Evolutionary conservation across 805 yeast species (phyloP).

Genomic region (Suhomyces canberraensis): DNA sequence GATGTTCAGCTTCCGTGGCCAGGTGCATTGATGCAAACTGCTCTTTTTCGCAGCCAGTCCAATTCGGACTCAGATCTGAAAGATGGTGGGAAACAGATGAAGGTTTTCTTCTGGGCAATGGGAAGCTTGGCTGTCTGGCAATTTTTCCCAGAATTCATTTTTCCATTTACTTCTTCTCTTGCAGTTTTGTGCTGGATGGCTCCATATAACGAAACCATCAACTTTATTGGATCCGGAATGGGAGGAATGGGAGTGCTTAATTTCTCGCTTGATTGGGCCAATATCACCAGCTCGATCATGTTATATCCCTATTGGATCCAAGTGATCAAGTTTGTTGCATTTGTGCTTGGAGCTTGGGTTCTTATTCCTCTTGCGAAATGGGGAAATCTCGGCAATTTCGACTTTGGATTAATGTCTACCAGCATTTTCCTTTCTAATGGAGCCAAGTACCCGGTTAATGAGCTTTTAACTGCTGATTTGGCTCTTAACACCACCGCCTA

Average conservation of each 20-base stretch:
- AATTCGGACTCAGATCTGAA: constrained; percentile 15
- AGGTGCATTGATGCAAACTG: constrained; percentile 51
- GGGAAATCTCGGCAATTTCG: constrained; percentile 28
- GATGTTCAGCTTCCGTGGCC: constrained; percentile 51
- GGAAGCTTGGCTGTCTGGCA: constrained; percentile 42
- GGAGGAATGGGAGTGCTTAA: constrained; percentile 53
- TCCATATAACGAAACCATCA: constrained; percentile 37
- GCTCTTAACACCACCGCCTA: constrained; percentile 46
- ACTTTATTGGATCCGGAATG: constrained; percentile 50
- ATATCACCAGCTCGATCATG: constrained; percentile 49
- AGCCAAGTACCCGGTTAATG: constrained; percentile 37
- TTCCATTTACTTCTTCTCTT: constrained; percentile 48
- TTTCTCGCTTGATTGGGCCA: constrained; percentile 51
- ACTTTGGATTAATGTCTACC: constrained; percentile 48
- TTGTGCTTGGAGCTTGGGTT: constrained; percentile 47
- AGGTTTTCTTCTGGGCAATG: constrained; percentile 35
- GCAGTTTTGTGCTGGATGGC: constrained; percentile 50
- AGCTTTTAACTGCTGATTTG: constrained; percentile 39
- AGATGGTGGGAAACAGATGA: constrained; percentile 29
- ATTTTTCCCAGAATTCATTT: constrained; percentile 46
- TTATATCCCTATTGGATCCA: constrained; percentile 53
- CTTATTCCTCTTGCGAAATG: constrained; percentile 47
- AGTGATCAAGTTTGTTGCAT: constrained; percentile 46
- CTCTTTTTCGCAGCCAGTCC: constrained; percentile 34
- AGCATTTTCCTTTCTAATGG: constrained; percentile 38